phyloP scores from a whole-genome alignment of 331 rosid species.

The Rosa hybrid region DNA sequence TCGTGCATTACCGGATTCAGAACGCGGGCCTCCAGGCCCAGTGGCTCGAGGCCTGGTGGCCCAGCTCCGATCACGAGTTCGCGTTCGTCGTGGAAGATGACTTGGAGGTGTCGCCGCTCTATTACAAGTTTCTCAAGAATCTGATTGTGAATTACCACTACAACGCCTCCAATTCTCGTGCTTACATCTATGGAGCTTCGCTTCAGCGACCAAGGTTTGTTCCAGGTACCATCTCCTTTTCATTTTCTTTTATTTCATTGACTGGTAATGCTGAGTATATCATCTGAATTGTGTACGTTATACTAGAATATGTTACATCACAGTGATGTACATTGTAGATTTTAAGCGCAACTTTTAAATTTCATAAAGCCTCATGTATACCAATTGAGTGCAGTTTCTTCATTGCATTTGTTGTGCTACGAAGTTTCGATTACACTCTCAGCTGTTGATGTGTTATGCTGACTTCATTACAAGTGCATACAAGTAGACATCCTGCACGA shows the following conservation, averaged over 20 bases:
- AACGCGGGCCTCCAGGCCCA: constrained; percentile 87
- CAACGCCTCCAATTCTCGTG: constrained; percentile 66
- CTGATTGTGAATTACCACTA: constrained; percentile 73
- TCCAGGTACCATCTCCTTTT: constrained; percentile 64
- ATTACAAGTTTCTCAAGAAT: constrained; percentile 62
- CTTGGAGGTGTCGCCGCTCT: constrained; percentile 81
- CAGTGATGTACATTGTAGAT: no score
- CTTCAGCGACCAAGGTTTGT: constrained; percentile 96
- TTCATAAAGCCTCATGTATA: background rate
- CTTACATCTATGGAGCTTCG: constrained; percentile 79
- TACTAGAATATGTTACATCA: background rate
- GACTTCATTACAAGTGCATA: background rate
- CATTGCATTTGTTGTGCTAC: background rate
- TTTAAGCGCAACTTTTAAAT: no score
- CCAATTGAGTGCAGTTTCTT: background rate
- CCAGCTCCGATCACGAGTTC: constrained; percentile 69
- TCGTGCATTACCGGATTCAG: constrained; percentile 65
- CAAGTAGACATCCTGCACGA: background rate
- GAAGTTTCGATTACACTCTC: background rate
- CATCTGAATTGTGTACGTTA: background rate
- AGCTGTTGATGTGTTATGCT: background rate
- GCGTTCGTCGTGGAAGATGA: constrained; percentile 87
- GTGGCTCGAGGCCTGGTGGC: constrained; percentile 99
- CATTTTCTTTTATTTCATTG: no score
- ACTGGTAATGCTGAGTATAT: no score